Evolutionary conservation across 208 protist genomes (phyloP).

Genomic region (Acanthamoeba lenticulata): DNA sequence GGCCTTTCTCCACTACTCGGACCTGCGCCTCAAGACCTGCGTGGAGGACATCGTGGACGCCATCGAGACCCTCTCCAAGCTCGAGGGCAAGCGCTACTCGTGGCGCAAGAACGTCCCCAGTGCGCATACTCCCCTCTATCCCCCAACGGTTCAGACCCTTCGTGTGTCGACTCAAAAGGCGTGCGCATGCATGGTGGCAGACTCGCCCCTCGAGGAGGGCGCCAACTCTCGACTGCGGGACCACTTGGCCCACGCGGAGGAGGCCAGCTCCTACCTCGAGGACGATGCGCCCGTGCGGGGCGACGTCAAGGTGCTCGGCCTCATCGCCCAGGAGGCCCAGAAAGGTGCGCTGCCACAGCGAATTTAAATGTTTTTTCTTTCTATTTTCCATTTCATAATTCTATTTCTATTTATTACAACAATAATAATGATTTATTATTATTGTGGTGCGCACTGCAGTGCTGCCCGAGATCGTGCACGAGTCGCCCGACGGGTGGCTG

Average conservation of each 20-base stretch:
- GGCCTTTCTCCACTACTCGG: slow-evolving; percentile 53
- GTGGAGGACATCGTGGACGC: slow-evolving; percentile 56
- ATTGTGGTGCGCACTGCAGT: too few species aligned
- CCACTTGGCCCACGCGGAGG: background rate
- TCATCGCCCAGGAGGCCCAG: slow-evolving; percentile 67
- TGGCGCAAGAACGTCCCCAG: slow-evolving; percentile 31
- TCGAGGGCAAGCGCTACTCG: slow-evolving; percentile 58
- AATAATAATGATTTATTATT: too few species aligned
- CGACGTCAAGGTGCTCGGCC: slow-evolving; percentile 1
- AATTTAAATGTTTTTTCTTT: too few species aligned
- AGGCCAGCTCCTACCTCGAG: background rate
- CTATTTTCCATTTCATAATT: too few species aligned
- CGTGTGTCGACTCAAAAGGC: too few species aligned
- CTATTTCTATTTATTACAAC: too few species aligned
- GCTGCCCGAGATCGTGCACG: slow-evolving; percentile 47
- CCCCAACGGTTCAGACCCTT: too few species aligned
- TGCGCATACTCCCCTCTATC: too few species aligned
- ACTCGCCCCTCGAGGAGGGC: too few species aligned
- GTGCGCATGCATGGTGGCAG: too few species aligned
- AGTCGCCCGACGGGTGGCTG: background rate
- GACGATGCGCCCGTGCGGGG: background rate
- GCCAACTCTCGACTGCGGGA: too few species aligned
- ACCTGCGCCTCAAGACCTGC: slow-evolving; percentile 58
- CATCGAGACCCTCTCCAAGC: slow-evolving; percentile 56
- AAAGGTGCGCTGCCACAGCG: background rate